Conservation (phyloP, 805 yeast species). For the Wickerhamomyces alni region DNA sequence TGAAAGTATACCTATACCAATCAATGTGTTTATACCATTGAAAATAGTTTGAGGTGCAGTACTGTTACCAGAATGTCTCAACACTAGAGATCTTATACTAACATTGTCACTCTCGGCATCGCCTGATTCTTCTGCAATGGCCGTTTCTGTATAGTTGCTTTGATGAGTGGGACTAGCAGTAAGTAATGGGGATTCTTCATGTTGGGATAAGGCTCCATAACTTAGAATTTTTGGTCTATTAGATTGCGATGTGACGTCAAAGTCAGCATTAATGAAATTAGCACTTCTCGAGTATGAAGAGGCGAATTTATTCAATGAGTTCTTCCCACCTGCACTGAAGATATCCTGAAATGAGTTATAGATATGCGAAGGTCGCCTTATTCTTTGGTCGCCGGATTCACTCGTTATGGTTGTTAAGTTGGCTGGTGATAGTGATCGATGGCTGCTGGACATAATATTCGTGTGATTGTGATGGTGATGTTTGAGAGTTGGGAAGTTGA, state of each 20-base stretch:
- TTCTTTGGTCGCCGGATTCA: too few species aligned
- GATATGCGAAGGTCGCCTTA: slow-evolving; percentile 14
- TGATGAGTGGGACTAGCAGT: background rate
- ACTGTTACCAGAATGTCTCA: slow-evolving; percentile 31
- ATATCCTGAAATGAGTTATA: slow-evolving; percentile 23
- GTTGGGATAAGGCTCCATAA: slow-evolving; percentile 8
- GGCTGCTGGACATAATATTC: background rate
- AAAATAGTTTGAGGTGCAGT: slow-evolving; percentile 73
- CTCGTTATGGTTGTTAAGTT: too few species aligned
- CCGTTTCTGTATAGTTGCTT: background rate
- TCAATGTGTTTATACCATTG: slow-evolving; percentile 69
- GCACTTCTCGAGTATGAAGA: slow-evolving; percentile 21
- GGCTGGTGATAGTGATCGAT: background rate
- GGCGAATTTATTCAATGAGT: slow-evolving; percentile 22
- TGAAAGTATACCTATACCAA: slow-evolving; percentile 73
- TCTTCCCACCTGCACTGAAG: slow-evolving; percentile 18
- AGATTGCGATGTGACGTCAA: slow-evolving; percentile 16
- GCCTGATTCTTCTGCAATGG: background rate
- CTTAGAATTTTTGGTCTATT: slow-evolving; percentile 13
- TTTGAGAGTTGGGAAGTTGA: too few species aligned
- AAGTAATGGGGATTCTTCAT: slow-evolving; percentile 12
- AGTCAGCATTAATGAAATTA: slow-evolving; percentile 22
- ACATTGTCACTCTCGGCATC: slow-evolving; percentile 6
- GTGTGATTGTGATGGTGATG: too few species aligned
- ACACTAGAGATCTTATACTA: slow-evolving; percentile 12